Base-by-base conservation (phyloP, 2,329 filamentous ascomycete genomes). In the Epichloe glyceriae region DNA sequence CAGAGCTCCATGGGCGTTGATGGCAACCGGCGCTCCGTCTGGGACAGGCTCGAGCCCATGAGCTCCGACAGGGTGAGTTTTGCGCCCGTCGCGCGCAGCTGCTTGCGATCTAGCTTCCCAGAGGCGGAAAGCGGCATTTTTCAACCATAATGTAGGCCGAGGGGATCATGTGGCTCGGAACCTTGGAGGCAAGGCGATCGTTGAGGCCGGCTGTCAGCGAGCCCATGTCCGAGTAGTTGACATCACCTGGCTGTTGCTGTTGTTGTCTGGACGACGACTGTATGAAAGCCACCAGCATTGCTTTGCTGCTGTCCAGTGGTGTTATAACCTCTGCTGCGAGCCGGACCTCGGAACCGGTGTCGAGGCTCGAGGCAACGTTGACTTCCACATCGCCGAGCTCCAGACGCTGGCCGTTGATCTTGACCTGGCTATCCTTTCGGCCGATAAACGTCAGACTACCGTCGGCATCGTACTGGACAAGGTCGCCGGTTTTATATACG, bases 351-450 rank as follows among this genome's bases (percentile, higher is more conserved):
- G 10, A 12, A 30, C 20, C 22, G 15, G 5, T 10, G n/a, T 41
- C 12, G 20, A 47, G 37, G 30, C 22, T 20, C 17, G 35, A 40
- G 3, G 14, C 17, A 34, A 40, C 12, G 11, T 41, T 44, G 46
- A n/a, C 19, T 41, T 53, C 55, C 12, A 55, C 50, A 19, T 50
- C 53, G 26, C 40, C 51, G 7, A 53, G 51, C 15, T 56, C 55
- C 35, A 56, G 43, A 5, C 55, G 51, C 43, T 56, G 55, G 15
- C 80, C 79, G 17, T 70, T 67, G 10, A 80, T 61, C 56, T 81
- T 81, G 39, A 80, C 68, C 58, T 80, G 76, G 0, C 65, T 67
- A 55, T 80, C 77, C 54, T 74, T 75, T 30, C 77, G 64, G 34
- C 74, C 74, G 37, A 75, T 55, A 47, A 67, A 73, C 0, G 61